Evolutionary conservation across 345 rosid species (phyloP), one percentile per base, ranked within the genome.

Genomic region (Arabidopsis arenosa): DNA sequence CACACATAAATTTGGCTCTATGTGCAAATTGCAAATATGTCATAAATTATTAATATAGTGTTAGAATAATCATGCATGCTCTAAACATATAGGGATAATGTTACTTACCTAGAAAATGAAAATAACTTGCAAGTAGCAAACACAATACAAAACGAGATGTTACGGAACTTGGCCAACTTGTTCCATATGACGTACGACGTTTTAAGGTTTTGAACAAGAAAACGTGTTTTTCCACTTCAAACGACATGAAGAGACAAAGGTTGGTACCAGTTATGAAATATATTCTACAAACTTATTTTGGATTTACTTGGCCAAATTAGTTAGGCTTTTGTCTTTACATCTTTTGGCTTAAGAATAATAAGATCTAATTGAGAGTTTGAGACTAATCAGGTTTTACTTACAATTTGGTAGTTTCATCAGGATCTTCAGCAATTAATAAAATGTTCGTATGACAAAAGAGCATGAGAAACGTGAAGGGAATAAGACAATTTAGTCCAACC

Each of bases 161-260:
- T 66, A 18, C 57, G 21, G 21, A 59, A 23, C 58, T 71, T 60
- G 48, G 28, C 49, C 75, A 71, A 71, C 67, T 71, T 60, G 75
- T 48, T 71, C 59, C 67, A 23, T 23, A 23, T 36, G 26, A 60
- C 48, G 48, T 58, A 35, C 58, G 15, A 59, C 59, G 18, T 72
- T 72, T 49, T 60, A 36, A 21, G 58, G 66, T 59, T 59, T 5
- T 58, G 21, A 12, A 23, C 30, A 48, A 48, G 14, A 35, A 70
- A 58, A 48, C 39, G 58, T 71, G 58, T 45, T 47, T 47, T 49
- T 58, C 9, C 14, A 72, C 51, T 40, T 72, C 30, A 60, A 26
- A 48, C 10, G 47, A 33, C 37, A 59, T 35, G 74, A 70, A 10
- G 30, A 56, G 44, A 35, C 37, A 35, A 45, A 57, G 7, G 64